Base-by-base conservation (phyloP, 768 basidiomycete species). In the Lactarius trivialis region DNA sequence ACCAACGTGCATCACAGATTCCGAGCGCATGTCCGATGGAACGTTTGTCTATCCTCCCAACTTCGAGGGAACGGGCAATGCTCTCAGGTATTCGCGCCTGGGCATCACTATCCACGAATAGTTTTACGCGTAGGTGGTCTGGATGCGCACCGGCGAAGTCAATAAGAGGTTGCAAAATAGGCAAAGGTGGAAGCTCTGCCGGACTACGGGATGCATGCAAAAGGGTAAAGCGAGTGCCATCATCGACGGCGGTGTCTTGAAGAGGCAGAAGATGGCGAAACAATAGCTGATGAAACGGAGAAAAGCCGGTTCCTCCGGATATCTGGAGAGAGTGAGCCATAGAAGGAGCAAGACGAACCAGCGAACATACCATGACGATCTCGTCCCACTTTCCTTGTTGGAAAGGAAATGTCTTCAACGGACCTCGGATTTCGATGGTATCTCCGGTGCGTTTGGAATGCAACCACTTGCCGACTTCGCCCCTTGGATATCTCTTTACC, bases 261-360 rank as follows among this genome's bases (percentile, higher is more conserved):
- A 69, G 73, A 48, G 45, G 45, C 21, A 48, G 24, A n/a, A 91
- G 82, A 15, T 81, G 68, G 7, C 73, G 73, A 68, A 87, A 79
- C 61, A 92, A 76, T 21, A 93, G 77, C 70, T 93, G 91, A 68
- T 84, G 84, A 71, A 93, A 93, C 4, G 91, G 92, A 17, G 91
- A 87, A 54, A 93, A 85, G 32, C 92, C 91, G 5, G 91, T 93
- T 30, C 91, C 91, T 39, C 91, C 91, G 49, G 90, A 92, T 58
- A 93, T 85, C 91, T 93, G 45, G 8, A 12, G n/a, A 39, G 56
- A 17, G 37, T 11, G 48, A 15, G 30, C 36, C 36, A 56, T 24
- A 34, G 9, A 32, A 26, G 8, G 15, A 6, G 24, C 5, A 36
- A 36, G 53, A 14, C 21, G n/a, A 21, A 11, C 5, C n/a, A 50